Conservation (phyloP, 73 alveolate species). For the Stentor coeruleus region DNA sequence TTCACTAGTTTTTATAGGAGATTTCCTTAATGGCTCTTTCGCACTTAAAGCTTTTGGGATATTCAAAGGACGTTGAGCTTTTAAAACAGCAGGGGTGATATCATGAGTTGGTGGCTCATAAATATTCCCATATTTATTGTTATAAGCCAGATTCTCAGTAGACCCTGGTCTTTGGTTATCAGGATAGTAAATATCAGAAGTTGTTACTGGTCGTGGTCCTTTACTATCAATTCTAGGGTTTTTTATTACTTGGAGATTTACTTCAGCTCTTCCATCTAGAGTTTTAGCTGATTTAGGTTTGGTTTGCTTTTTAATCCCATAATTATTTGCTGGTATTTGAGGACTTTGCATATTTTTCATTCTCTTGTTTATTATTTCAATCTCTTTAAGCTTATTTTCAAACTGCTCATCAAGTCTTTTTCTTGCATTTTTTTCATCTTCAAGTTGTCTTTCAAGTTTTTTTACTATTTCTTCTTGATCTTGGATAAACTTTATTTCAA, state of each 20-base stretch:
- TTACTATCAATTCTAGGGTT: background rate
- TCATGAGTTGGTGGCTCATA: conserved; percentile 13
- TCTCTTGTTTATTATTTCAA: background rate
- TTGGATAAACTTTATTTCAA: background rate
- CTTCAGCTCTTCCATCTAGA: background rate
- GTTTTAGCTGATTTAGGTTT: background rate
- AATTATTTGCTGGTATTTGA: too few species aligned
- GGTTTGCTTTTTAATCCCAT: too few species aligned
- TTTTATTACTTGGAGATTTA: background rate
- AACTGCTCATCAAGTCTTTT: conserved; percentile 12
- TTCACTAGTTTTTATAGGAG: background rate
- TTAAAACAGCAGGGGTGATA: background rate
- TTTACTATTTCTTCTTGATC: background rate
- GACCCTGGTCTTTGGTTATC: background rate
- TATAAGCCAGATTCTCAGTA: background rate
- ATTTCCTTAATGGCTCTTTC: background rate
- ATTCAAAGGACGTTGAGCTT: background rate
- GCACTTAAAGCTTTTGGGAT: background rate
- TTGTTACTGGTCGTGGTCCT: too few species aligned
- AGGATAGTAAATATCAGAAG: too few species aligned
- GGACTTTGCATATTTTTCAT: background rate
- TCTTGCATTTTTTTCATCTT: conserved; percentile 25
- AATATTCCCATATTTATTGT: background rate
- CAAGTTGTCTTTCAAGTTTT: background rate
- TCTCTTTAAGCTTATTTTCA: background rate